Evolutionary conservation across 1,284 basidiomycete genomes (phyloP).

Genomic region (Sporisorium scitamineum): DNA sequence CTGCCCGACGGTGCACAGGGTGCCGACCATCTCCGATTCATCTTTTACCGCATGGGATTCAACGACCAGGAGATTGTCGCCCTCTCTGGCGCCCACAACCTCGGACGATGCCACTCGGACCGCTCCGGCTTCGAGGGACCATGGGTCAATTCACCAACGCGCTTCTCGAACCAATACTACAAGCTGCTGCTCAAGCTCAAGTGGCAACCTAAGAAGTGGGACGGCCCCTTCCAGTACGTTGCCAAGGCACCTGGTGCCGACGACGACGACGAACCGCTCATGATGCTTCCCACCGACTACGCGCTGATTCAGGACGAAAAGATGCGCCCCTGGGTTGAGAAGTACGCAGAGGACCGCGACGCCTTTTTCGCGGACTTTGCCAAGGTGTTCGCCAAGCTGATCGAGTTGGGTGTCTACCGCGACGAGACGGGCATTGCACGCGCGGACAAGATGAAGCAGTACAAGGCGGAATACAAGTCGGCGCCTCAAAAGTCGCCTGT

Average conservation of each 20-base stretch:
- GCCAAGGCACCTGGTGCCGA: conserved; percentile 66
- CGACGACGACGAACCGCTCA: conserved; percentile 71
- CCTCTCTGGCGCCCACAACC: conserved; percentile 73
- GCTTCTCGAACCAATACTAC: conserved; percentile 67
- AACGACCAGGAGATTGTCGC: conserved; percentile 74
- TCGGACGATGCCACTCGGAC: conserved; percentile 70
- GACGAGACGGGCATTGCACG: conserved; percentile 66
- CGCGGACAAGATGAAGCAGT: conserved; percentile 57
- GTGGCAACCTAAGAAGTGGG: conserved; percentile 72
- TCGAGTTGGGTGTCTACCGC: conserved; percentile 69
- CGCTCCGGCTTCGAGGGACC: conserved; percentile 67
- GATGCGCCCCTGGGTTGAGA: conserved; percentile 68
- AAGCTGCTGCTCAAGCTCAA: conserved; percentile 71
- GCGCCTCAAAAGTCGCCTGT: conserved; percentile 61
- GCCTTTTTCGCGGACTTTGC: conserved; percentile 74
- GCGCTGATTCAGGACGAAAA: conserved; percentile 62
- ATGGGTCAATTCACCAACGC: conserved; percentile 66
- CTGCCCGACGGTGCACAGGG: conserved; percentile 73
- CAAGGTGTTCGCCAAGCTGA: conserved; percentile 69
- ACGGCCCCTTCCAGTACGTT: conserved; percentile 70
- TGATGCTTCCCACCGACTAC: conserved; percentile 73
- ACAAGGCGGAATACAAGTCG: conserved; percentile 61
- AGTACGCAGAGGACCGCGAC: conserved; percentile 73
- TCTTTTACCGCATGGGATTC: conserved; percentile 74
- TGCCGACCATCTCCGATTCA: conserved; percentile 72